A percentile compares a stretch with the other conserved stretches of the same genome.
Evolutionary conservation across 1,139 yeast species (phyloP).

Genomic region (Candida tunisiensis): DNA sequence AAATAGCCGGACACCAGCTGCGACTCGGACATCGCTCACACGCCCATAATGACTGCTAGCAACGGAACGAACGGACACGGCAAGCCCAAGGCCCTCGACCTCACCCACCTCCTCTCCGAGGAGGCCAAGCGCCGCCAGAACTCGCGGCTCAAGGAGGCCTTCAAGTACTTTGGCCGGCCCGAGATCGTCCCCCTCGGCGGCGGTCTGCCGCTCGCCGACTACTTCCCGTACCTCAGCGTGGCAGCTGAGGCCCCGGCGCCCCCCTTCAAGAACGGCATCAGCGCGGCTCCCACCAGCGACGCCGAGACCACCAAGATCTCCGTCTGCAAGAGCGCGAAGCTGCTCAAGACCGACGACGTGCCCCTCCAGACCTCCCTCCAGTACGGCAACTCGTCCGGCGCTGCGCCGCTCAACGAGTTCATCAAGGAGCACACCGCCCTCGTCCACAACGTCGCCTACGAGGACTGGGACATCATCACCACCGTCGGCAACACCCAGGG

Average conservation of each 20-base stretch:
- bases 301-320: conserved; percentile 28
- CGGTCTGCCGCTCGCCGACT: conserved; percentile 79
- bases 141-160: conserved; percentile 73
- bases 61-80: conserved; percentile 1
- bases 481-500: conserved; percentile 78
- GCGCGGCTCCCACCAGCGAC: conserved; percentile 35
- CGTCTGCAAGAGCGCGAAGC: conserved; percentile 24
- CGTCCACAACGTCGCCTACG: conserved; percentile 44
- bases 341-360: conserved; percentile 31
- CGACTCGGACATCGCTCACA: no score
- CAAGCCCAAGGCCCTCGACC: conserved; percentile 37
- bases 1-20: no score
- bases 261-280: conserved; percentile 63
- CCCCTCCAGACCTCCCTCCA: conserved; percentile 79
- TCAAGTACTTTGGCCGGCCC: conserved; percentile 58
- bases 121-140: conserved; percentile 67
- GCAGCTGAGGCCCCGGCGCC: conserved; percentile 57
- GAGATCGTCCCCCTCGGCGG: conserved; percentile 84
- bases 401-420: conserved; percentile 47
- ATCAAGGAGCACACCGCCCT: conserved; percentile 61
- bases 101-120: conserved; percentile 54
- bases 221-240: conserved; percentile 79
- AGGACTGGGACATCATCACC: conserved; percentile 48
- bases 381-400: conserved; percentile 78
- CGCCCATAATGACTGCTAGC: no score